Evolutionary conservation across 805 yeast genomes (phyloP), one percentile per base, ranked within the genome.

Genomic region (Debaryomyces castellii): DNA sequence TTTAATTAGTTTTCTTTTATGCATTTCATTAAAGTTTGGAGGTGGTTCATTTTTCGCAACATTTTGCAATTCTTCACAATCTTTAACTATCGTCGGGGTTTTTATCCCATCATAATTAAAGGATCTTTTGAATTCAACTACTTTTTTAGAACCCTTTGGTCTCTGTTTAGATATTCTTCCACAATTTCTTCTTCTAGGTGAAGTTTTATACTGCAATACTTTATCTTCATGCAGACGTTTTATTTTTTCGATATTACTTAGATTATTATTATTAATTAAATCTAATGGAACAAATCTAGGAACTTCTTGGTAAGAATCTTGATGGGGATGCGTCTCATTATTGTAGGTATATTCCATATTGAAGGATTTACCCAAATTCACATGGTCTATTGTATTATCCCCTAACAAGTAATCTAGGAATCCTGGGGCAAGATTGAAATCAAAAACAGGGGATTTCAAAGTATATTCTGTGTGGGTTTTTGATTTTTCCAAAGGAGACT

Each of bases 91-190:
- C 2, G 42, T 39, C 18, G 43, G 39, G 11, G 39, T 32, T 14
- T 43, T 28, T 22, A 30, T 9, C 17, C 43, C 39, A 2, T 20
- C 28, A 32, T 43, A 43, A n/a, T 30, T 25, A 33, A 43, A 43
- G 11, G 22, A 16, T 25, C 43, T 30, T 33, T 38, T 38, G 9
- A 39, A 27, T 23, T 39, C 35, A 9, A 43, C 16, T 14, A 43
- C 10, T 22, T 40, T 30, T 32, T 43, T 43, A 33, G 46, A 43
- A 17, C 46, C 46, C 24, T 43, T 43, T 21, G 46, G 46, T 12
- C 46, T 39, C n/a, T 41, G 42, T 39, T 43, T 43, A 7, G 39
- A 23, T 7, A 43, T 24, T 33, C 42, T 28, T 6, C 34, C 38
- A 20, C 20, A 35, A 11, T 35, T 35, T 11, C 38, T 35, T 11